Percentiles rank a stretch among this genome's conserved stretches.
phyloP scores from a whole-genome alignment of 2,329 filamentous ascomycete species.

The Boeremia exigua region DNA sequence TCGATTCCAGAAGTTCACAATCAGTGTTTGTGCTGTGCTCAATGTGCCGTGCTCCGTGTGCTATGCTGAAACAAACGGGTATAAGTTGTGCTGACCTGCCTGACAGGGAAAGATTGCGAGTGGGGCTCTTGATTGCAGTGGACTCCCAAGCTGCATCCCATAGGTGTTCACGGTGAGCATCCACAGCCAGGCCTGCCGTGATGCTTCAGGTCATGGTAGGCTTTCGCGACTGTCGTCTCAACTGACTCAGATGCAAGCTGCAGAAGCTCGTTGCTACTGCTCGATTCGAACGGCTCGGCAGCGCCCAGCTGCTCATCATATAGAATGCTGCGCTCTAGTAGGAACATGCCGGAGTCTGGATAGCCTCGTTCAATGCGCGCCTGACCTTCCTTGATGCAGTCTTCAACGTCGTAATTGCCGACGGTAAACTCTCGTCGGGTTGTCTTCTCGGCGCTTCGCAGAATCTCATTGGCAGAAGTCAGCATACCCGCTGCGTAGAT shows the following conservation, averaged over 20 bases:
- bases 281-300: conserved; percentile 32
- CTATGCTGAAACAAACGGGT: conserved; percentile 1
- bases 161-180: conserved; percentile 31
- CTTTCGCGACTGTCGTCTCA: conserved; percentile 23
- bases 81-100: conserved; percentile 9
- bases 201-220: conserved; percentile 28
- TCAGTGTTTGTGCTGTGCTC: conserved; percentile 2
- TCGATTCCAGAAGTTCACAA: neutral
- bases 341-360: conserved; percentile 48
- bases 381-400: conserved; percentile 44
- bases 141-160: neutral
- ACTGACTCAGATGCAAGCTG: conserved; percentile 27
- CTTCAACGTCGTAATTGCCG: conserved; percentile 41
- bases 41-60: conserved; percentile 7
- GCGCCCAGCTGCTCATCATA: conserved; percentile 41
- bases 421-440: conserved; percentile 40
- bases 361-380: conserved; percentile 46
- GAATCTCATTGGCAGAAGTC: conserved; percentile 43
- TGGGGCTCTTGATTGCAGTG: conserved; percentile 12
- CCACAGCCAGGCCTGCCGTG: conserved; percentile 42
- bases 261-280: conserved; percentile 29
- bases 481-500: conserved; percentile 43
- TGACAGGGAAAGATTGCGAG: conserved; percentile 2
- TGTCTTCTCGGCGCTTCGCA: conserved; percentile 34
- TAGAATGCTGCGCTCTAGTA: conserved; percentile 48